phyloP scores from a whole-genome alignment of 2,329 filamentous ascomycete genomes.

The Clarireedia hainanense region DNA sequence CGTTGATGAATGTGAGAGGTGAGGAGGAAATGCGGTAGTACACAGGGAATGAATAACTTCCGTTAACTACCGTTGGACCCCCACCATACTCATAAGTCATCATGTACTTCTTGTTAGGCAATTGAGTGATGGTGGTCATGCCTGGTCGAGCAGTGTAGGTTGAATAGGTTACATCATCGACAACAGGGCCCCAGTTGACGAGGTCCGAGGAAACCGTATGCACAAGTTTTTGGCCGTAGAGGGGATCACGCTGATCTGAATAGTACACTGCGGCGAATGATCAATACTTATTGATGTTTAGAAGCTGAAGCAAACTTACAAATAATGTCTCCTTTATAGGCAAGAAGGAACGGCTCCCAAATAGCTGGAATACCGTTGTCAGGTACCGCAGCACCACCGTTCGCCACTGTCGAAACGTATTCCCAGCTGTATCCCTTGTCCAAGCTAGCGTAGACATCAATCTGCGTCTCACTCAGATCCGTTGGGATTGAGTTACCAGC shows the following conservation, averaged over 20 bases:
- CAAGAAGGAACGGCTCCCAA: slow-evolving; percentile 64
- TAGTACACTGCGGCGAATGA: slow-evolving; percentile 44
- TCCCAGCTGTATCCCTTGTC: slow-evolving; percentile 56
- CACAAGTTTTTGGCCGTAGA: slow-evolving; percentile 60
- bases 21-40: slow-evolving; percentile 27
- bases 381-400: slow-evolving; percentile 49
- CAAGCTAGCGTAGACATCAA: slow-evolving; percentile 59
- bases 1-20: slow-evolving; percentile 25
- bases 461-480: slow-evolving; percentile 54
- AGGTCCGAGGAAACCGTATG: slow-evolving; percentile 50
- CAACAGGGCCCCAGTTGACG: slow-evolving; percentile 47
- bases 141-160: slow-evolving; percentile 57
- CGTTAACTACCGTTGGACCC: slow-evolving; percentile 15
- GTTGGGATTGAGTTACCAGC: slow-evolving; percentile 37
- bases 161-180: slow-evolving; percentile 56
- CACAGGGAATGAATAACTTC: slow-evolving; percentile 25
- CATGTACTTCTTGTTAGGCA: slow-evolving; percentile 50
- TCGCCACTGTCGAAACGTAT: slow-evolving; percentile 58
- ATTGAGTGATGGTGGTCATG: slow-evolving; percentile 54
- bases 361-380: slow-evolving; percentile 58
- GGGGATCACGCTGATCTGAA: slow-evolving; percentile 60
- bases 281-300: background rate
- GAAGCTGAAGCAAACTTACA: background rate
- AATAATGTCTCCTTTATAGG: slow-evolving; percentile 51
- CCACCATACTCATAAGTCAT: slow-evolving; percentile 49